Evolutionary conservation across 371 early-diverging fungal species (phyloP).

Genomic region (Blakeslea trispora): DNA sequence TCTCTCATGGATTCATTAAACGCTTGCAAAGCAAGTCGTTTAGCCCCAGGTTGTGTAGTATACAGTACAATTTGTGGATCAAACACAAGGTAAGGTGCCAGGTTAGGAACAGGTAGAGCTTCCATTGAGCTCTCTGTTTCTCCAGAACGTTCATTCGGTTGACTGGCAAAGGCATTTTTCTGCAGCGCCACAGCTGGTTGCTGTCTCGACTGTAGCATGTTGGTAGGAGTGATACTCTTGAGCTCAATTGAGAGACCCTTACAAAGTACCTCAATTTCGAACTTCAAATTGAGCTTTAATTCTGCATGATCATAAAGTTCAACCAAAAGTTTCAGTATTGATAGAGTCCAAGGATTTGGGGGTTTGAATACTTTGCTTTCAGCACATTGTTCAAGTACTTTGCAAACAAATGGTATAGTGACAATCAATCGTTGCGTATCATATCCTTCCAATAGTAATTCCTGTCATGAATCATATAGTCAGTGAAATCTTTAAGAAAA

Average conservation of each 20-base stretch:
- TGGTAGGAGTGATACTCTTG: constrained; percentile 76
- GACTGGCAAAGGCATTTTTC: constrained; percentile 7
- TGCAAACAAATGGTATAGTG: constrained; percentile 96
- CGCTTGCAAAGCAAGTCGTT: constrained; percentile 81
- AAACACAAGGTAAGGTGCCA: constrained; percentile 70
- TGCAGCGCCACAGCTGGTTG: constrained; percentile 13
- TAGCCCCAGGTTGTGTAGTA: constrained; percentile 75
- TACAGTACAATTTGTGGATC: constrained; percentile 73
- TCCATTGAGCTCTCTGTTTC: constrained; percentile 7
- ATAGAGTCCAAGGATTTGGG: constrained; percentile 98
- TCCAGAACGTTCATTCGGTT: constrained; percentile 1
- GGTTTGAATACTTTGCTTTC: constrained; percentile 87
- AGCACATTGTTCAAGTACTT: constrained; percentile 88
- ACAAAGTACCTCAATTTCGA: constrained; percentile 96
- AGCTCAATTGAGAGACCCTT: constrained; percentile 84
- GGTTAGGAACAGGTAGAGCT: constrained; percentile 52
- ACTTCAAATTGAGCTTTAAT: constrained; percentile 89
- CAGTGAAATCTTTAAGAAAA: too few relatives aligned
- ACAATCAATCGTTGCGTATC: constrained; percentile 85
- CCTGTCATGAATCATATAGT: too few relatives aligned
- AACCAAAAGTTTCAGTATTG: constrained; percentile 85
- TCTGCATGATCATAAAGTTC: constrained; percentile 93
- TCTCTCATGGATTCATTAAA: constrained; percentile 90
- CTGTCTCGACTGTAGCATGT: constrained; percentile 63
- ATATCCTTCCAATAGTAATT: constrained; percentile 86